Evolutionary conservation across 768 basidiomycete species (phyloP).

Genomic region (Agaricus subrufescens): DNA sequence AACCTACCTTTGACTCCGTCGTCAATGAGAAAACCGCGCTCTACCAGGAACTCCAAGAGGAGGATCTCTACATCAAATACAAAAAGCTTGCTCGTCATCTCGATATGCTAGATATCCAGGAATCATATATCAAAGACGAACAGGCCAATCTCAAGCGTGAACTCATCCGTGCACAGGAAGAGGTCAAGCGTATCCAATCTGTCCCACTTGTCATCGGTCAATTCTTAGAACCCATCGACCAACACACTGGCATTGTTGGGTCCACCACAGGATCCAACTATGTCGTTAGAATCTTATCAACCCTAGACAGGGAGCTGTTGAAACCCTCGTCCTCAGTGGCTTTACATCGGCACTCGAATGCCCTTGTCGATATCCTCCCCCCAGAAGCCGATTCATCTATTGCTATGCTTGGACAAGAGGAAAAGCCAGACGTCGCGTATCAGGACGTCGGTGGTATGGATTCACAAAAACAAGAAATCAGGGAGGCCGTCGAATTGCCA

Average conservation of each 20-base stretch:
- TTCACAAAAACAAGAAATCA: constrained; percentile 95
- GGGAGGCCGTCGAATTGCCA: constrained; percentile 97
- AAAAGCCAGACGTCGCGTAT: constrained; percentile 93
- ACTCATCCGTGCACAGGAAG: constrained; percentile 97
- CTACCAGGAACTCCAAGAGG: constrained; percentile 80
- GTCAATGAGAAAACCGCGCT: constrained; percentile 87
- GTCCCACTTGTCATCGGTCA: constrained; percentile 99
- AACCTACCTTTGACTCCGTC: constrained; percentile 85
- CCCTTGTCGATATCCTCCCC: constrained; percentile 95
- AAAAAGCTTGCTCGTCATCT: constrained; percentile 93
- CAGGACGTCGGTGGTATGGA: constrained; percentile 97
- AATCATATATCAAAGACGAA: constrained; percentile 98
- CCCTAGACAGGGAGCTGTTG: constrained; percentile 92
- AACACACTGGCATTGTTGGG: constrained; percentile 94
- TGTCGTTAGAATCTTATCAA: constrained; percentile 95
- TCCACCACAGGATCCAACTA: constrained; percentile 98
- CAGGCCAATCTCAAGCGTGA: constrained; percentile 97
- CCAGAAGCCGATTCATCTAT: constrained; percentile 99
- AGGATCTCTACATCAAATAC: constrained; percentile 96
- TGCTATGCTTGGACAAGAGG: constrained; percentile 88
- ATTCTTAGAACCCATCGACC: constrained; percentile 98
- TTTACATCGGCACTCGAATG: constrained; percentile 98
- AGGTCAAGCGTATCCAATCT: constrained; percentile 98
- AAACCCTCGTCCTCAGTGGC: constrained; percentile 98
- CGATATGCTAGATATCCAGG: constrained; percentile 91